These are phyloP conservation scores for Blastobotrys aristatus DNA, from an alignment of 1,139 yeast genomes.

Conservation along the genomic window DNA sequence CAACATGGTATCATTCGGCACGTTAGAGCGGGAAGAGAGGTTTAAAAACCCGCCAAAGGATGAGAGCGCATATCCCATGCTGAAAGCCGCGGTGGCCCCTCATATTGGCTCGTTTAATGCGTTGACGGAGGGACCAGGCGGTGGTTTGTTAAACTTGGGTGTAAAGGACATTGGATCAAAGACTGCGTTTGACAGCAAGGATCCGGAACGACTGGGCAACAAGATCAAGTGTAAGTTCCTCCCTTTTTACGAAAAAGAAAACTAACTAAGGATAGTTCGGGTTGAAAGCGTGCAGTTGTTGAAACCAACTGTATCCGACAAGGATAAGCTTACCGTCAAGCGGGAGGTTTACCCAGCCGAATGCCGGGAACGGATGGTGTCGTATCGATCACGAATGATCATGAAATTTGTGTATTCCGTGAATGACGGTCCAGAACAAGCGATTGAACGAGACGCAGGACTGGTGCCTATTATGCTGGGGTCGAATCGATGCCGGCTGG, in stretches of 20 bases:
- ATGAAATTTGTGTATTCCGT: slow-evolving; percentile 79
- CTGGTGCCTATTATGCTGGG: slow-evolving; percentile 86
- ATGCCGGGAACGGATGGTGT: slow-evolving; percentile 78
- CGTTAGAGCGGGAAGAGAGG: slow-evolving; percentile 81
- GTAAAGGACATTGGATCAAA: slow-evolving; percentile 85
- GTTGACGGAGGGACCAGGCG: slow-evolving; percentile 71
- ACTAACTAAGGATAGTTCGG: slow-evolving; percentile 41
- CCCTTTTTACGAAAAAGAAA: background rate
- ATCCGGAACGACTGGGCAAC: slow-evolving; percentile 68
- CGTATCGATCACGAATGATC: slow-evolving; percentile 48
- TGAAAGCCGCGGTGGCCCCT: slow-evolving; percentile 86
- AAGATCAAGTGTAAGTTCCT: slow-evolving; percentile 45
- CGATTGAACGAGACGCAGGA: slow-evolving; percentile 89
- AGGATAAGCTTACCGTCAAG: slow-evolving; percentile 74
- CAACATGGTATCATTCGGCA: slow-evolving; percentile 52
- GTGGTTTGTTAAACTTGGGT: slow-evolving; percentile 76
- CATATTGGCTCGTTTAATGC: slow-evolving; percentile 97
- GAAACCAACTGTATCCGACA: slow-evolving; percentile 68
- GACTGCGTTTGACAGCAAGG: slow-evolving; percentile 76
- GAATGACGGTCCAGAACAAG: slow-evolving; percentile 69
- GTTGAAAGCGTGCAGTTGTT: slow-evolving; percentile 84
- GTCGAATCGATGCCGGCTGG: slow-evolving; percentile 86
- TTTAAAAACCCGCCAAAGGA: slow-evolving; percentile 89
- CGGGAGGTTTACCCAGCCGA: slow-evolving; percentile 77
- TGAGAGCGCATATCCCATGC: slow-evolving; percentile 71